These are phyloP conservation scores for Citrus cavaleriei DNA, from an alignment of 345 rosid genomes.

Conservation along the genomic window DNA sequence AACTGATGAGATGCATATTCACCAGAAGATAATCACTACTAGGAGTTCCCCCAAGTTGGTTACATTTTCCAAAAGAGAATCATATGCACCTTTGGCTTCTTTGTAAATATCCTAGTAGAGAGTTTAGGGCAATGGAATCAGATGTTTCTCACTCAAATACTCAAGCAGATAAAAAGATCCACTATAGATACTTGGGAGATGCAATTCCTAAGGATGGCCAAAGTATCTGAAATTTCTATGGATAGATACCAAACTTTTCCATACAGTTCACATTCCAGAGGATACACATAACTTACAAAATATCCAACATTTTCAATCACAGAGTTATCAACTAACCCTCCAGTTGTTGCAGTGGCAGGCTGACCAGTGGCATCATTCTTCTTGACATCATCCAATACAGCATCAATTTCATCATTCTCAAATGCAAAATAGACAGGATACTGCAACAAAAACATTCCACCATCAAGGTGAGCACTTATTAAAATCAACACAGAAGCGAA, in stretches of 20 bases:
- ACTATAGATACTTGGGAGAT: not conserved
- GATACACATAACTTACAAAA: not conserved
- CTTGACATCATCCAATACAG: constrained; percentile 79
- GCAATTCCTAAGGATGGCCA: not conserved
- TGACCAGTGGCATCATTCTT: constrained; percentile 84
- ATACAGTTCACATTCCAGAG: not conserved
- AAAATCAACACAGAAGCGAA: not conserved
- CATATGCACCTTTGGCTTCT: not conserved
- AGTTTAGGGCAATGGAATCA: not conserved
- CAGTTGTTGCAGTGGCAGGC: constrained; percentile 92
- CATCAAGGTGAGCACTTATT: not conserved
- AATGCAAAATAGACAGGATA: constrained; percentile 95
- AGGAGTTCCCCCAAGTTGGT: not conserved
- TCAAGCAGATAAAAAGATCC: not conserved
- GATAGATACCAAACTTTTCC: not conserved
- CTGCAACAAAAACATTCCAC: constrained; percentile 35
- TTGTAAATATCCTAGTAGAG: not conserved
- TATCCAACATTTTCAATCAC: not conserved
- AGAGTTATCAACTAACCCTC: constrained; percentile 67
- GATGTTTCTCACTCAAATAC: not conserved
- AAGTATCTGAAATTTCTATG: not conserved
- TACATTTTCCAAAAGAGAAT: not conserved
- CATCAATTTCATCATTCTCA: constrained; percentile 78
- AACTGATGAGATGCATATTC: not conserved
- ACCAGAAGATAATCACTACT: not conserved